Evolutionary conservation across 2,329 filamentous ascomycete species (phyloP).

Genomic region (Aspergillus piperis): DNA sequence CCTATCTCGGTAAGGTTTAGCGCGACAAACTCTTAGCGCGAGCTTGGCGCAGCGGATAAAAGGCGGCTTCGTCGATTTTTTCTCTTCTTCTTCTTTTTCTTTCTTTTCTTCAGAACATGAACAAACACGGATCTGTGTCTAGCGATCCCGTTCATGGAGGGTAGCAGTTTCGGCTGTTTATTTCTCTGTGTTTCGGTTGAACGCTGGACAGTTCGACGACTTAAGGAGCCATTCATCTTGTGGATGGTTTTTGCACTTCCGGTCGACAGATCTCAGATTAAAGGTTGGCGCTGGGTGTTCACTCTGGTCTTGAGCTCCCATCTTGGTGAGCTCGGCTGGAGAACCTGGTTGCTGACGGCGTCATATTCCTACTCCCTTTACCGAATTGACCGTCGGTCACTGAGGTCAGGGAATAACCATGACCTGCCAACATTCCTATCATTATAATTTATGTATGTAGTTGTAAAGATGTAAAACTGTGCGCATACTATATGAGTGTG

Average conservation of each 20-base stretch:
- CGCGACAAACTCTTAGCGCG: constrained; percentile 22
- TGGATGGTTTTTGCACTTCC: constrained; percentile 77
- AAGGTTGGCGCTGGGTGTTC: constrained; percentile 56
- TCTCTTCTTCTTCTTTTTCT: constrained; percentile 38
- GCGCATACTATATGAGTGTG: too few relatives aligned
- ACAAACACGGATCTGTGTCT: constrained; percentile 77
- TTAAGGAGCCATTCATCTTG: constrained; percentile 71
- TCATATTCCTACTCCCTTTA: constrained; percentile 89
- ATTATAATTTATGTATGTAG: neutral
- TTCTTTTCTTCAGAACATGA: constrained; percentile 43
- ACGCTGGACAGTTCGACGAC: constrained; percentile 82
- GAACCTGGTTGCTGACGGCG: constrained; percentile 58
- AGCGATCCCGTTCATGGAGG: constrained; percentile 65
- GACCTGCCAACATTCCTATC: constrained; percentile 64
- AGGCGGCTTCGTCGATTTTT: constrained; percentile 37
- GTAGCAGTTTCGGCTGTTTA: constrained; percentile 37
- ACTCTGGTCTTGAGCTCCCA: constrained; percentile 66
- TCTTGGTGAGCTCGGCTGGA: constrained; percentile 67
- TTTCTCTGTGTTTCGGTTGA: constrained; percentile 68
- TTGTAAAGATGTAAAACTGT: too few relatives aligned
- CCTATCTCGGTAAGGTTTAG: constrained; percentile 26
- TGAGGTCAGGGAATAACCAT: constrained; percentile 94
- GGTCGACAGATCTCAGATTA: constrained; percentile 93
- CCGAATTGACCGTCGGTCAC: constrained; percentile 78
- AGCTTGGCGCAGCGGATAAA: constrained; percentile 34